Evolutionary conservation across 331 rosid genomes (phyloP), one percentile per base, ranked within the genome.

Genomic region (Phaseolus coccineus): DNA sequence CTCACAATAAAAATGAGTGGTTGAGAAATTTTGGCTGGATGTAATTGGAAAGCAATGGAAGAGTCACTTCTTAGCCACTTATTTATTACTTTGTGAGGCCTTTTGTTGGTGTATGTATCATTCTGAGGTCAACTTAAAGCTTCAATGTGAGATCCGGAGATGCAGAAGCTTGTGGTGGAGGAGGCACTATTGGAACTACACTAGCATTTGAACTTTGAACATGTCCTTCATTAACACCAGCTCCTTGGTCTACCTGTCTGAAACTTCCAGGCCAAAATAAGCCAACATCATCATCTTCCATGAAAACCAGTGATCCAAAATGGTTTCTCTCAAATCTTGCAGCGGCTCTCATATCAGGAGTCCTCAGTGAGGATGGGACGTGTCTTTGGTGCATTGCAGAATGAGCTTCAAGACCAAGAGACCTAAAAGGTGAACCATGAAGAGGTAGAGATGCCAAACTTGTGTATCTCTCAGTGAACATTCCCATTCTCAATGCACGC

Each of bases 361-460:
- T 62, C 83, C 76, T 81, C 80, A 73, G 77, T 12, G 89, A 75
- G 24, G 80, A 40, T 13, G 74, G 84, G 65, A 83, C 14, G 1
- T 71, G 79, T 77, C 91, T 84, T 75, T 52, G 97, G 89, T 92
- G 98, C 81, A 87, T 76, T 4, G 94, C 97, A 30, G 94, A 58
- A 55, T 94, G 98, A 83, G 97, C 98, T 84, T 94, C 91, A 2
- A 92, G 63, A 10, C 96, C 98, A 2, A 92, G 98, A 37, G 96
- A 92, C 81, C 90, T 79, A 62, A 87, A 90, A 52, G 97, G 87
- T 22, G 97, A 94, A 77, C 97, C 97, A n/a, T 92, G 93, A 77
- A 94, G 93, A 30, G 98, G 97, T 5, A 94, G 90, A 44, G 98
- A 92, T 44, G 98, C 97, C 84, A 94, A 80, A 86, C 98, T 92